Evolutionary conservation across 2,329 filamentous ascomycete genomes (phyloP).

Genomic region (Alternaria brassicae): DNA sequence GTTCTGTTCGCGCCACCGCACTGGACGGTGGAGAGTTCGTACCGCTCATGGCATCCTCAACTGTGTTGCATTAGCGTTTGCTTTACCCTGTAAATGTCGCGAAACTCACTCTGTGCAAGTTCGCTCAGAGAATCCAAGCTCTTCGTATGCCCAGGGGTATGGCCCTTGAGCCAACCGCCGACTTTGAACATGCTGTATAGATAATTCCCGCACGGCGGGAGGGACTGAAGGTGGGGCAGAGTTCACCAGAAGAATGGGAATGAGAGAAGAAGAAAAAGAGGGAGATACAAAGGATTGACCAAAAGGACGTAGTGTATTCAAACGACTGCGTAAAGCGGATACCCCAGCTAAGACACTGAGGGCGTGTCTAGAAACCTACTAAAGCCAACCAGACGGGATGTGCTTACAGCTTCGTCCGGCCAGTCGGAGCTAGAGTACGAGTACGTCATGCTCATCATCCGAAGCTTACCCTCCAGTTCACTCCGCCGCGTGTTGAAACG

Average conservation of each 20-base stretch:
- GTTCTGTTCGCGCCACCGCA: conserved; percentile 13
- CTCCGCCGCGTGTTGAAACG: background rate
- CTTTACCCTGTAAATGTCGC: background rate
- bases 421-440: conserved; percentile 20
- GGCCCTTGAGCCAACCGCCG: conserved; percentile 50
- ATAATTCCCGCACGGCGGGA: background rate
- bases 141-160: conserved; percentile 55
- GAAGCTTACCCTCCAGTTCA: conserved; percentile 5
- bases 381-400: conserved; percentile 6
- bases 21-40: conserved; percentile 17
- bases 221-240: background rate
- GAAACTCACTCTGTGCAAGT: conserved; percentile 59
- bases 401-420: conserved; percentile 27
- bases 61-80: conserved; percentile 38
- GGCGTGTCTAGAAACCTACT: conserved; percentile 11
- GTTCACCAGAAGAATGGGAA: background rate
- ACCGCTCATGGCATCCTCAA: conserved; percentile 58
- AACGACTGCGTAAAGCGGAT: background rate
- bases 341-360: conserved; percentile 5
- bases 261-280: background rate
- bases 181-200: conserved; percentile 40
- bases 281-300: background rate
- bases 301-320: background rate
- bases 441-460: conserved; percentile 25
- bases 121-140: conserved; percentile 66